Percentiles rank a stretch among this genome's conserved stretches.
Conservation (phyloP, 306 rosid genomes). For the Lagenaria siceraria region DNA sequence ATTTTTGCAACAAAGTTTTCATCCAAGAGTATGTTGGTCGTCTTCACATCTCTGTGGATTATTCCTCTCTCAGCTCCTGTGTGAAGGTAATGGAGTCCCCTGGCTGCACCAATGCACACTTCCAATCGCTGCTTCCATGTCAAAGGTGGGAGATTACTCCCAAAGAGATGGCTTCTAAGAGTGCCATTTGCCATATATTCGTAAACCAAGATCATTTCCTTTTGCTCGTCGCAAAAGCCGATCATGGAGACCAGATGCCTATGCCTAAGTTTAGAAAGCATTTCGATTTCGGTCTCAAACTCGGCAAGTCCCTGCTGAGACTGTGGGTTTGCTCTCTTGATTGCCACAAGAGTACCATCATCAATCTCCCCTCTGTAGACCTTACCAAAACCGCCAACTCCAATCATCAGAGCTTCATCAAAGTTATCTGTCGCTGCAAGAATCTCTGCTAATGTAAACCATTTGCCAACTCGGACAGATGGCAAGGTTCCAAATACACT, state of each 20-base stretch:
- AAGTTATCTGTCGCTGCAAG: constrained; percentile 65
- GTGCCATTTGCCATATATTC: constrained; percentile 96
- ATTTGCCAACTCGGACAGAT: constrained; percentile 50
- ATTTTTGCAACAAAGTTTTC: constrained; percentile 80
- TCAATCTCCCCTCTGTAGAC: constrained; percentile 82
- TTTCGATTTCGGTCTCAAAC: constrained; percentile 95
- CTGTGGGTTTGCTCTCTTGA: constrained; percentile 84
- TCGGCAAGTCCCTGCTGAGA: constrained; percentile 85
- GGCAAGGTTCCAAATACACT: constrained; percentile 31
- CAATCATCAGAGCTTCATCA: constrained; percentile 65
- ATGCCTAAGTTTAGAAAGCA: constrained; percentile 95
- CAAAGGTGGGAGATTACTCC: constrained; percentile 61
- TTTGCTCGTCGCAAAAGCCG: constrained; percentile 86
- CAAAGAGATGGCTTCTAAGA: constrained; percentile 85
- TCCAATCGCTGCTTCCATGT: constrained; percentile 84
- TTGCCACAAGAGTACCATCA: constrained; percentile 59
- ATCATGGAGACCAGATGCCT: constrained; percentile 85
- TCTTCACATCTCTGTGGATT: constrained; percentile 92
- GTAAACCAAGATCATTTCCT: constrained; percentile 91
- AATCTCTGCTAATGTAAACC: constrained; percentile 57
- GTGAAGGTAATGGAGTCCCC: constrained; percentile 96
- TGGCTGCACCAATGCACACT: constrained; percentile 84
- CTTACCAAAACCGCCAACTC: constrained; percentile 96
- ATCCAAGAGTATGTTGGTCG: constrained; percentile 80
- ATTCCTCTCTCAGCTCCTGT: constrained; percentile 87